Evolutionary conservation across 2,329 filamentous ascomycete species (phyloP).

Genomic region (Thielaviopsis euricoi): DNA sequence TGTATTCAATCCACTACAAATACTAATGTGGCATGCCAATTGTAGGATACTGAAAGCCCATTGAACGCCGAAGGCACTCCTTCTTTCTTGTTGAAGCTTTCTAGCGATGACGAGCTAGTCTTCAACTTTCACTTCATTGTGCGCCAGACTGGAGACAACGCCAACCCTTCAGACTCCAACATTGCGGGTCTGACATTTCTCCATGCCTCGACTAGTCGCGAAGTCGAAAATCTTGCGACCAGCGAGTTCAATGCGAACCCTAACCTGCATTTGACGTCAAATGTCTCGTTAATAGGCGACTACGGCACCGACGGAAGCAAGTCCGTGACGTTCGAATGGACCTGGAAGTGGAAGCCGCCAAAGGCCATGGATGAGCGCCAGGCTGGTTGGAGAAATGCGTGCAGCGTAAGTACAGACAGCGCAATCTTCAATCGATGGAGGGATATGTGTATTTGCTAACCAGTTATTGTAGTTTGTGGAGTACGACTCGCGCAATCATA

Average conservation of each 20-base stretch:
- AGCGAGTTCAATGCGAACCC: slow-evolving; percentile 93
- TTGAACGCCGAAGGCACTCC: slow-evolving; percentile 8
- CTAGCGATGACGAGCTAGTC: slow-evolving; percentile 78
- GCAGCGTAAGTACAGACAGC: slow-evolving; percentile 45
- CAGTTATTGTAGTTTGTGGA: slow-evolving; percentile 58
- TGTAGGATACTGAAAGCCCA: background rate
- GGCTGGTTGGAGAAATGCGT: slow-evolving; percentile 89
- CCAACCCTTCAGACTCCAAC: slow-evolving; percentile 46
- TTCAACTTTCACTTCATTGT: slow-evolving; percentile 89
- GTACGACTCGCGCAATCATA: slow-evolving; percentile 86
- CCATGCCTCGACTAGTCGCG: slow-evolving; percentile 68
- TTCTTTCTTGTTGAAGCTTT: slow-evolving; percentile 65
- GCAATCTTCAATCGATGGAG: background rate
- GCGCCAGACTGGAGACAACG: slow-evolving; percentile 36
- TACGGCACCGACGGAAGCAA: slow-evolving; percentile 69
- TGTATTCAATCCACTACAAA: background rate
- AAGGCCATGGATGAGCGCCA: slow-evolving; percentile 65
- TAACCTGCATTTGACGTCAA: slow-evolving; percentile 92
- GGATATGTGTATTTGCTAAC: slow-evolving; percentile 15
- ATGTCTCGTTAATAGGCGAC: slow-evolving; percentile 89
- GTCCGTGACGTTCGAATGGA: slow-evolving; percentile 83
- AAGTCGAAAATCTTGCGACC: slow-evolving; percentile 86
- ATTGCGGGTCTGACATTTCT: slow-evolving; percentile 87
- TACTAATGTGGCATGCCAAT: background rate
- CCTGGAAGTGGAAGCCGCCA: slow-evolving; percentile 92